A percentile compares a stretch with the other conserved stretches of the same genome.
Conservation (phyloP, 768 basidiomycete species). For the Tulasnella sp. region DNA sequence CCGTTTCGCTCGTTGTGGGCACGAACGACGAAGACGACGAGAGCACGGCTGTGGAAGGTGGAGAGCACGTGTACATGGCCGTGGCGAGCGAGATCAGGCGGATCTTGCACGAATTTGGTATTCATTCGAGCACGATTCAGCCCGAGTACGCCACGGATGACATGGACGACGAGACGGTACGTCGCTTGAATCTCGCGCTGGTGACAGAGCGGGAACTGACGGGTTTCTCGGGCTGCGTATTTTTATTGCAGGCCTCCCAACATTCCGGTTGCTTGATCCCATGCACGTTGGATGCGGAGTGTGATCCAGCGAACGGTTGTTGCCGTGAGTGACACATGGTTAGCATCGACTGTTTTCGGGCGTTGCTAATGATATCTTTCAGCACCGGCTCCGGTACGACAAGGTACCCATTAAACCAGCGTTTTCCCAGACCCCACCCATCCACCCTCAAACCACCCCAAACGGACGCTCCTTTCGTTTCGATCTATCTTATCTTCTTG, state of each 20-base stretch:
- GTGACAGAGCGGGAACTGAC: too few species aligned
- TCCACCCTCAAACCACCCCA: neutral
- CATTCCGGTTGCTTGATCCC: slow-evolving; percentile 65
- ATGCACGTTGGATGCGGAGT: slow-evolving; percentile 66
- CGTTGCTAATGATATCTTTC: neutral
- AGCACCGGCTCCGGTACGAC: neutral
- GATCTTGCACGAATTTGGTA: slow-evolving; percentile 82
- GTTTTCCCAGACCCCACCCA: neutral
- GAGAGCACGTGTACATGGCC: slow-evolving; percentile 85
- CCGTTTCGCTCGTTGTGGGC: neutral
- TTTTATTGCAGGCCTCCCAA: slow-evolving; percentile 44
- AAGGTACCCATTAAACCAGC: neutral
- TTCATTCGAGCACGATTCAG: slow-evolving; percentile 93
- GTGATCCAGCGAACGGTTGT: slow-evolving; percentile 72
- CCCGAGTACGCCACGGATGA: slow-evolving; percentile 53
- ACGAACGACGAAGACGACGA: neutral
- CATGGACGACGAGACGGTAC: slow-evolving; percentile 15
- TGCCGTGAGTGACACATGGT: slow-evolving; percentile 41
- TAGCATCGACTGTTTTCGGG: neutral
- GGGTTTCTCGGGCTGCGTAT: too few species aligned
- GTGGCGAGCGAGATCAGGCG: slow-evolving; percentile 80
- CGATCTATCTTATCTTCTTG: neutral
- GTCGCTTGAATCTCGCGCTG: neutral
- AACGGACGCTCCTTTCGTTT: neutral
- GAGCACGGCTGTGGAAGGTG: slow-evolving; percentile 29